Conservation (phyloP, 2,329 filamentous ascomycete genomes). For the Aureobasidium sp. region DNA sequence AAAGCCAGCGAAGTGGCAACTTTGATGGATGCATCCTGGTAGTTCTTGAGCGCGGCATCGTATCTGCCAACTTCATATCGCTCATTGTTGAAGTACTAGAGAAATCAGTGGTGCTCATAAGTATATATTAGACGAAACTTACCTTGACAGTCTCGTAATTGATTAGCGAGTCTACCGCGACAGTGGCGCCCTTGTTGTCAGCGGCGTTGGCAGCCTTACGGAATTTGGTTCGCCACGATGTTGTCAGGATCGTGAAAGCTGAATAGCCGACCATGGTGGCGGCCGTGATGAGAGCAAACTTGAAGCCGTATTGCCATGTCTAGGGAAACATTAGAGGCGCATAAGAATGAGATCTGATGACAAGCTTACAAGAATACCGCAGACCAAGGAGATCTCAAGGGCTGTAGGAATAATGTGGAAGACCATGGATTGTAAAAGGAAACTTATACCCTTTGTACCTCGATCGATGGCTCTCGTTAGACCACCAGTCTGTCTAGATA, state of each 20-base stretch:
- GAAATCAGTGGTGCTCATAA: background rate
- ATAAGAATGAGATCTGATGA: background rate
- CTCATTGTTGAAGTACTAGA: conserved; percentile 90
- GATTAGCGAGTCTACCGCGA: conserved; percentile 92
- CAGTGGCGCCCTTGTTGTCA: conserved; percentile 90
- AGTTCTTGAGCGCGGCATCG: conserved; percentile 75
- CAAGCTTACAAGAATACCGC: conserved; percentile 66
- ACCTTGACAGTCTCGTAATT: conserved; percentile 96
- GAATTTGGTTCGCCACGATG: conserved; percentile 95
- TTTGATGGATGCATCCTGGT: conserved; percentile 93
- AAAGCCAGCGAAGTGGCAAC: conserved; percentile 89
- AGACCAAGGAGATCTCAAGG: conserved; percentile 90
- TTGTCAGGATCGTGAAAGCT: conserved; percentile 95
- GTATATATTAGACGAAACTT: background rate
- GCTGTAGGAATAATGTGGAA: conserved; percentile 94
- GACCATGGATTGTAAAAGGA: conserved; percentile 94
- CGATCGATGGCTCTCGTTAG: conserved; percentile 90
- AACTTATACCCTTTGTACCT: conserved; percentile 97
- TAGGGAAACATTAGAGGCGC: conserved; percentile 22
- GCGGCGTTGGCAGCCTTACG: conserved; percentile 90
- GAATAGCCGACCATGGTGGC: conserved; percentile 90
- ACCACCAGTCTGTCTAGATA: conserved; percentile 89
- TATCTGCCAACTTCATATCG: conserved; percentile 88
- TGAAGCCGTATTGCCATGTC: conserved; percentile 89
- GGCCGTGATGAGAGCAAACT: conserved; percentile 86